Evolutionary conservation across 225 moss, liverwort and hornwort species (phyloP).

Genomic region (Lunularia cruciata): DNA sequence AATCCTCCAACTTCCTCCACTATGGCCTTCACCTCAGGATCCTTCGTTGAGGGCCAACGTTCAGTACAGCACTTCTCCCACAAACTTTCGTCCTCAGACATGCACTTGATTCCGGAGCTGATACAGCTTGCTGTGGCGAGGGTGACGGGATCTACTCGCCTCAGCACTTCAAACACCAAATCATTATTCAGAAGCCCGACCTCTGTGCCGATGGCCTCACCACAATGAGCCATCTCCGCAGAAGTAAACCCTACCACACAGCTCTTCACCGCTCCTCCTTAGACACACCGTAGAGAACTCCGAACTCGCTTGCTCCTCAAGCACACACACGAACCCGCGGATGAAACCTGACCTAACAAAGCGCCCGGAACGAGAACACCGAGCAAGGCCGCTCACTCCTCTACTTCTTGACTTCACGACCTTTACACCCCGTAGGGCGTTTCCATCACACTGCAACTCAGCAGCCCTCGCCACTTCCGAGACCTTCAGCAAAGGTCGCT

Average conservation of each 20-base stretch:
- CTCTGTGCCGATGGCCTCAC: neutral
- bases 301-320: too few relatives aligned
- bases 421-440: too few relatives aligned
- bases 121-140: conserved; percentile 73
- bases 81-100: conserved; percentile 42
- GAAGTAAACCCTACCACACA: neutral
- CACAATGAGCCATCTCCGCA: conserved; percentile 7
- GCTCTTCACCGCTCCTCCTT: too few relatives aligned
- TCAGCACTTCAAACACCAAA: conserved; percentile 57
- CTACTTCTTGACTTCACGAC: too few relatives aligned
- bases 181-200: conserved; percentile 34
- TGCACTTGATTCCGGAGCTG: conserved; percentile 51
- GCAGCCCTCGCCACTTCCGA: too few relatives aligned
- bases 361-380: too few relatives aligned
- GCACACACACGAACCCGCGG: too few relatives aligned
- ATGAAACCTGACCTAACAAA: too few relatives aligned
- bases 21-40: conserved; percentile 44
- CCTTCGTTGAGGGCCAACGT: conserved; percentile 70
- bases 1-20: conserved; percentile 58
- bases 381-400: too few relatives aligned
- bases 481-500: too few relatives aligned
- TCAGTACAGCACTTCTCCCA: conserved; percentile 62
- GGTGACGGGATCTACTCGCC: conserved; percentile 66
- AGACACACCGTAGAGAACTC: too few relatives aligned
- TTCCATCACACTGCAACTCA: too few relatives aligned